phyloP scores from a whole-genome alignment of 106 monocot genomes.

The Amphibolis antarctica region DNA sequence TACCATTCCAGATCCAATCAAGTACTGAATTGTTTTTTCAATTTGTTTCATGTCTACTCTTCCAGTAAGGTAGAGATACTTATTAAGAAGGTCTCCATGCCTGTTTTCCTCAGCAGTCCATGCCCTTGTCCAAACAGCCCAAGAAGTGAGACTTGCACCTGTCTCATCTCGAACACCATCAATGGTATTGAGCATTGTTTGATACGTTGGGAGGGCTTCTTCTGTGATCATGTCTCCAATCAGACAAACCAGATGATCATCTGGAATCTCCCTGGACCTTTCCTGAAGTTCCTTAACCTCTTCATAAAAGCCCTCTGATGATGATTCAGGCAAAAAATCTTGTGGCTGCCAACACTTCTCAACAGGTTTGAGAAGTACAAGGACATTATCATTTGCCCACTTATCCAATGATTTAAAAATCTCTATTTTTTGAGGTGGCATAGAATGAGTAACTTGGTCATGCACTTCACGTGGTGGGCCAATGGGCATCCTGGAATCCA shows the following conservation, averaged over 20 bases:
- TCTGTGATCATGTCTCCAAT: constrained; percentile 23
- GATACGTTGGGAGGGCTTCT: constrained; percentile 22
- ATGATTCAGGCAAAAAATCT: constrained; percentile 15
- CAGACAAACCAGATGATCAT: constrained; percentile 12
- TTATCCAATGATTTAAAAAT: constrained; percentile 18
- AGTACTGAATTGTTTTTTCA: constrained; percentile 21
- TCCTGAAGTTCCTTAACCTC: constrained; percentile 14
- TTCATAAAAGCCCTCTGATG: constrained; percentile 13
- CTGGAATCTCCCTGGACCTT: constrained; percentile 19
- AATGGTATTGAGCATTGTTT: constrained; percentile 24
- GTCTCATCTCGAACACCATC: constrained; percentile 26
- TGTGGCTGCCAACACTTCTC: constrained; percentile 23
- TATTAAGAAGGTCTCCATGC: constrained; percentile 26
- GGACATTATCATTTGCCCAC: constrained; percentile 14
- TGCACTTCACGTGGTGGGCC: constrained; percentile 9
- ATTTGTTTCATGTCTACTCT: constrained; percentile 24
- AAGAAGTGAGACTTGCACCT: constrained; percentile 20
- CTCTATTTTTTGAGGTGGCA: constrained; percentile 19
- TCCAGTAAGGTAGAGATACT: constrained; percentile 20
- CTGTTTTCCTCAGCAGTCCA: constrained; percentile 27
- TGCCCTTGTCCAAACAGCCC: constrained; percentile 25
- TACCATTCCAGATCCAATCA: constrained; percentile 23
- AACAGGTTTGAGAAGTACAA: constrained; percentile 11
- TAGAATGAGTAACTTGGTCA: constrained; percentile 17
- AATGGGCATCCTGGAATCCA: too few relatives aligned